Percentiles rank a stretch among this genome's conserved stretches.
phyloP scores from a whole-genome alignment of 106 monocot species.

The Dendrobium chrysotoxum region DNA sequence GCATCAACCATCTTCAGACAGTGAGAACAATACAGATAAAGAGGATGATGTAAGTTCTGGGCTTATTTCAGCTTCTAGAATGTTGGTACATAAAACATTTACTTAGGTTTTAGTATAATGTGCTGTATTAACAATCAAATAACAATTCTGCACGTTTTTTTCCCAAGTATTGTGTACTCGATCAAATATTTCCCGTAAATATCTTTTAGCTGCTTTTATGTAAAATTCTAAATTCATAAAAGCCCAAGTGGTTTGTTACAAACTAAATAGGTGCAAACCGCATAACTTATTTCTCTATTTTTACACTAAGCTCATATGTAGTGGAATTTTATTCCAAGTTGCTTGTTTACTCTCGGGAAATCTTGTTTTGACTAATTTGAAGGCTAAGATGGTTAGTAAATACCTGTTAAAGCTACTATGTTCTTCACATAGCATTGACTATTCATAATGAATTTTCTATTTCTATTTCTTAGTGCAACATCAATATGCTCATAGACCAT shows the following conservation, averaged over 20 bases:
- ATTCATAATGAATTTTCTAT: not conserved
- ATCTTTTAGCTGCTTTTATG: not conserved
- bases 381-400: not conserved
- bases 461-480: not conserved
- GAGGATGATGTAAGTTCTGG: slow-evolving; percentile 3
- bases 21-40: not conserved
- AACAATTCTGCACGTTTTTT: not conserved
- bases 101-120: not conserved
- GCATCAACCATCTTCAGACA: not conserved
- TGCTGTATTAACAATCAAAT: not conserved
- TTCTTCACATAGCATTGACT: not conserved
- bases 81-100: slow-evolving; percentile 1
- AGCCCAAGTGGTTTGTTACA: not conserved
- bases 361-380: not conserved
- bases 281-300: not conserved
- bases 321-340: not conserved
- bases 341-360: not conserved
- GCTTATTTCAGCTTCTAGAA: not conserved
- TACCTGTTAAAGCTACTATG: not conserved
- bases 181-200: not conserved
- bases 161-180: not conserved
- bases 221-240: too few species aligned
- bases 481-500: not conserved
- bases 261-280: not conserved
- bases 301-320: not conserved